Base-by-base conservation (phyloP, 75 land plant species). In the Isoetes taiwanensis region DNA sequence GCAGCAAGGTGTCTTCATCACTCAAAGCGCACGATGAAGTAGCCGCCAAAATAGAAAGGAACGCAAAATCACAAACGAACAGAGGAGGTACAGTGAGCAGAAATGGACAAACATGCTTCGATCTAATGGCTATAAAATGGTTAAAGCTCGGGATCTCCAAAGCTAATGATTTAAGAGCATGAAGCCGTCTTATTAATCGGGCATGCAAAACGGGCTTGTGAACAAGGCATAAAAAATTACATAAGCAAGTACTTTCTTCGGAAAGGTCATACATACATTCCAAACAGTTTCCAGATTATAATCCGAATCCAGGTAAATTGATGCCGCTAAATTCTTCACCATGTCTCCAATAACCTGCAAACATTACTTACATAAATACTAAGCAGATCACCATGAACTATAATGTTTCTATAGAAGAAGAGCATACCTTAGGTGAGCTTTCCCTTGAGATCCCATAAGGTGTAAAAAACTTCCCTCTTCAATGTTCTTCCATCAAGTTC, bases 271-370 rank as follows among this genome's bases (percentile, higher is more conserved):
- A 54, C 30, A 28, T 25, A 61, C 63, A 50, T 61, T 41, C 63
- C 63, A 61, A 26, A 61, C 63, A 1, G 31, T 8, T 1, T 61
- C 52, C 25, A 12, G 26, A 17, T 61, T 53, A 2, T 39, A 28
- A 1, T 30, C 63, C 3, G 56, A 61, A 43, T 61, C 63, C 11
- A 61, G n/a, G 46, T 8, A 61, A 1, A 61, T 43, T 10, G 63
- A 41, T 43, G 63, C 63, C 16, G 63, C 54, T 28, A 61, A n/a
- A n/a, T 31, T 34, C 30, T 41, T 16, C 16, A 61, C 17, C 10
- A 43, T 26, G 30, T 61, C 63, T 26, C 63, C 56, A 24, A 61
- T n/a, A 3, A 43, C 43, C 63, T 61, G 29, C 50, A 46, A 4
- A 46, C 25, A 6, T 6, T 46, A 46, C 16, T 6, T 23, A 46